Base-by-base conservation (phyloP, 1,284 basidiomycete genomes). In the Malassezia cuniculi region DNA sequence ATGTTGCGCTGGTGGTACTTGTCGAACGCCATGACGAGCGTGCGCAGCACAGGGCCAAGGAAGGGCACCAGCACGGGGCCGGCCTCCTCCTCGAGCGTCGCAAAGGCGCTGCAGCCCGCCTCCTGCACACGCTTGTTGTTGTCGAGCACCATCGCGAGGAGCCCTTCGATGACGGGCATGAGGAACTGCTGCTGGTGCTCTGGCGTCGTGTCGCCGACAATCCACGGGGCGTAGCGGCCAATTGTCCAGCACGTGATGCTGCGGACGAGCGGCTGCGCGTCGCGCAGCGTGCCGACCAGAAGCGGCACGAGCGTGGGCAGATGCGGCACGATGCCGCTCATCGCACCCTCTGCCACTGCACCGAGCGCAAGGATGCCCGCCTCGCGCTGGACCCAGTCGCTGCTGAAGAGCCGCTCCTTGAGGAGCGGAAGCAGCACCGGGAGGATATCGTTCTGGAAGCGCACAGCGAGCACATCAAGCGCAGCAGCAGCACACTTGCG, bases 1-100 rank as follows among this genome's bases (percentile, higher is more conserved):
- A 97, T 79, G 67, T 99, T 99, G 77, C 97, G 97, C 69, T 94
- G 87, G 68, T 99, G 90, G 68, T 99, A 99, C 71, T 93, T 94
- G 50, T 84, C 79, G 69, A 97, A 97, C 0, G 93, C 93, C 52
- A 84, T 80, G 15, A 94, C 89, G 39, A 99, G 75, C 67, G 94
- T 94, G 41, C 82, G 80, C 36, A 99, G 74, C 36, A 99, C 85
- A 1, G 90, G 89, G 57, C 90, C 85, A 11, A 97, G 78, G 72
- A 82, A 97, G 1, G 90, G 93, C 12, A 79, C 81, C 33, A 99
- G 78, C 58, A 83, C 82, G 2, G 75, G 67, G 3, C 86, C 89
- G 1, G 90, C 93, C 69, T 95, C 93, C 71, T 99, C 93, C 69
- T 97, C 93, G 9, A 97, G 76, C 6, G 93, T 97, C 3, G 93